Conservation (phyloP, 2,329 filamentous ascomycete genomes). For the Lachnellula hyalina region DNA sequence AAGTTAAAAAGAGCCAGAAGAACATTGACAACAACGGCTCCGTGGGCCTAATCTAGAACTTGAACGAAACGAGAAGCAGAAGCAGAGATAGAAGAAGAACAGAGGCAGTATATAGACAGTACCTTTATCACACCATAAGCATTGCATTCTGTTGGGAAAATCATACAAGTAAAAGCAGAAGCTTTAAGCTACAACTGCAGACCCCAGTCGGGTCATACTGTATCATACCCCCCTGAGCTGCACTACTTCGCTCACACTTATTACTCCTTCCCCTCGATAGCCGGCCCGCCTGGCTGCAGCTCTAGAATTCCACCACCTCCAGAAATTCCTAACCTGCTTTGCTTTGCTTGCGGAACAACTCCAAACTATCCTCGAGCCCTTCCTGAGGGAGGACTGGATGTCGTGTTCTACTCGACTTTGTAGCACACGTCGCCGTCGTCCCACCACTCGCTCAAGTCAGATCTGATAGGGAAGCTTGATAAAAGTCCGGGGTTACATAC, state of each 20-base stretch:
- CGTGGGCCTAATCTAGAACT: neutral
- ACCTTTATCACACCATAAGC: too few species aligned
- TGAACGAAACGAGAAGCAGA: neutral
- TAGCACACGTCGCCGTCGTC: neutral
- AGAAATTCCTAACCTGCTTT: neutral
- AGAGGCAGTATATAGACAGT: too few species aligned
- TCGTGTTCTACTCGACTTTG: neutral
- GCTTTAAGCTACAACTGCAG: too few species aligned
- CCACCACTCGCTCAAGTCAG: neutral
- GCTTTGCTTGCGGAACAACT: neutral
- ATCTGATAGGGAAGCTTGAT: neutral
- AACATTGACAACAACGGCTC: too few species aligned
- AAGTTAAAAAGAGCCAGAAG: too few species aligned
- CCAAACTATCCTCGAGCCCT: neutral
- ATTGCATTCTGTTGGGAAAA: too few species aligned
- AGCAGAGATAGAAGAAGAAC: too few species aligned
- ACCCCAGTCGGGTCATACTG: too few species aligned
- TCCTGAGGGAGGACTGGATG: neutral
- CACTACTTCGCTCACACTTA: too few species aligned
- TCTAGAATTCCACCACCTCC: neutral
- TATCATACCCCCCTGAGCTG: too few species aligned
- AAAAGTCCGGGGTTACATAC: neutral
- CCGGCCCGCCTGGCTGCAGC: neutral
- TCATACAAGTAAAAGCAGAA: too few species aligned
- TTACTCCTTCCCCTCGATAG: too few species aligned